Base-by-base conservation (phyloP, 164 flowering plant species). In the Chimonanthus praecox region DNA sequence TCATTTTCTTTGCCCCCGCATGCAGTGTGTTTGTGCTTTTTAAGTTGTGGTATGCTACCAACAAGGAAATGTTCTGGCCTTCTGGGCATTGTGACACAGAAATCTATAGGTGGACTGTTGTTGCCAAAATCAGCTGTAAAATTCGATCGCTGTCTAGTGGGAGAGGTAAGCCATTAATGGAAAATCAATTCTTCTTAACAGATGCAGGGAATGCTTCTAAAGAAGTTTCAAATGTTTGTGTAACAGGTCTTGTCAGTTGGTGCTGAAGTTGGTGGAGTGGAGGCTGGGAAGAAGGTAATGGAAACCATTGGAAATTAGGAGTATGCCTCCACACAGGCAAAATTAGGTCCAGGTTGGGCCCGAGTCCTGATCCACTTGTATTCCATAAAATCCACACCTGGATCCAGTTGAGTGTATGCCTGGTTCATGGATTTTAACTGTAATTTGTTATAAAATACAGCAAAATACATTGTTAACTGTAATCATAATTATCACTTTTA, bases 71-170 rank as follows among this genome's bases (percentile, higher is more conserved):
- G 33, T 33, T 33, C 33, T 33, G 33, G 33, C 1, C 33, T 33
- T 33, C 33, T 33, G 33, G 33, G 33, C 33, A 46, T 66, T 66
- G 64, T 70, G 47, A 66, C 70, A 18, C 87, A 96, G 99, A 91
- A 87, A 92, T 92, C 99, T 72, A 83, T 97, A 73, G 99, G 98
- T 60, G 99, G 98, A 80, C 94, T 96, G 67, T 80, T 96, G 83
- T 80, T 96, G 79, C 98, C 99, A 18, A 92, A 91, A 80, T 87
- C 98, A 71, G 98, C 99, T 60, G 98, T 96, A 45, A 96, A 92
- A 75, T 94, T 94, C 68, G 98, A 96, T 84, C 87, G 92, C 0
- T 90, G 89, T 69, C 84, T 96, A n/a, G 71, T 88, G 83, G 99
- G 98, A 58, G 97, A 96, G 91, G 98, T 95, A 76, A 75, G 76